Evolutionary conservation across 345 rosid species (phyloP).

Genomic region (Combretum micranthum): DNA sequence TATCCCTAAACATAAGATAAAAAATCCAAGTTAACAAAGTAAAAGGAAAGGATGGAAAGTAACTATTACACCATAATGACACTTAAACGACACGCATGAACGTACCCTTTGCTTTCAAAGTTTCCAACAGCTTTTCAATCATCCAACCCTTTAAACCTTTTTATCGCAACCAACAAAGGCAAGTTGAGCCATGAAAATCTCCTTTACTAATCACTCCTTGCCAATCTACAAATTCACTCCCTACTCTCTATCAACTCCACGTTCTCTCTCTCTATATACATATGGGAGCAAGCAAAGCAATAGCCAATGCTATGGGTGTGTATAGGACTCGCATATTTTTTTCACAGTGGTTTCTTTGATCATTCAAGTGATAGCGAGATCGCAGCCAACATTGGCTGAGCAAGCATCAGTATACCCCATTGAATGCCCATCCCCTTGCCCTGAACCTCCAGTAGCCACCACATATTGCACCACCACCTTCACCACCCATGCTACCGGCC

Average conservation of each 20-base stretch:
- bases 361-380: conserved; percentile 8
- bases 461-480: conserved; percentile 24
- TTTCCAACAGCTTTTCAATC: conserved; percentile 7
- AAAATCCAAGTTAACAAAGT: not conserved
- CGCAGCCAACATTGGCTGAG: conserved; percentile 7
- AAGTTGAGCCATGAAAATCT: no score
- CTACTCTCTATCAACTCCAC: not conserved
- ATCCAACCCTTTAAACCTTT: not conserved
- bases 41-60: not conserved
- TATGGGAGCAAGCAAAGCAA: no score
- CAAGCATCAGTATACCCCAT: conserved; percentile 2
- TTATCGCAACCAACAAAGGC: not conserved
- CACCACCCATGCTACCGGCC: conserved; percentile 5
- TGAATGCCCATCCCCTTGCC: conserved; percentile 29
- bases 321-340: conserved; percentile 4
- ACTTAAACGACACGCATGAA: conserved; percentile 6
- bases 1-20: no score
- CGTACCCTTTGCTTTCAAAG: conserved; percentile 16
- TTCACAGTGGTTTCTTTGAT: conserved; percentile 2
- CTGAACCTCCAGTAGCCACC: conserved; percentile 25
- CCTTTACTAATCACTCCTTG: no score
- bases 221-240: no score
- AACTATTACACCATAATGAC: not conserved
- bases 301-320: no score
- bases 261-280: conserved; percentile 2